phyloP scores from a whole-genome alignment of 2,329 filamentous ascomycete genomes.

The Pyrenophora graminea region DNA sequence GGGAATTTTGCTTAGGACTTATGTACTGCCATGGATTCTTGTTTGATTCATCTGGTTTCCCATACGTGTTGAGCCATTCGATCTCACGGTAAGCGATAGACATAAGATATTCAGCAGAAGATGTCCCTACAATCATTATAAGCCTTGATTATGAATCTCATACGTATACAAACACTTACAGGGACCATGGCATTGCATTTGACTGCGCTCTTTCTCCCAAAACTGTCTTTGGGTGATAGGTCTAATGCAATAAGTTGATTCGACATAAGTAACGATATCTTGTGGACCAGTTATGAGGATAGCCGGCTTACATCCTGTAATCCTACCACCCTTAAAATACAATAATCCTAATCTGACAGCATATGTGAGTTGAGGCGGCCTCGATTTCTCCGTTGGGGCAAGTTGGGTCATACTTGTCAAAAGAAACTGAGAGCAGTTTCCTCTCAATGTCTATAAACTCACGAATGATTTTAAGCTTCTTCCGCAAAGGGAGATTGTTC shows the following conservation, averaged over 20 bases:
- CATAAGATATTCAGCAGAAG: constrained; percentile 27
- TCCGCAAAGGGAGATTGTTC: constrained; percentile 25
- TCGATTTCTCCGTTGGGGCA: constrained; percentile 24
- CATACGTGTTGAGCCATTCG: constrained; percentile 36
- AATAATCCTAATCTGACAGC: constrained; percentile 22
- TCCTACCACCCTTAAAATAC: constrained; percentile 28
- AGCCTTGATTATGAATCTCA: constrained; percentile 7
- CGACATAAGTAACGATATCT: constrained; percentile 18
- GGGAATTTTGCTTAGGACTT: constrained; percentile 33
- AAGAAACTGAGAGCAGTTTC: constrained; percentile 34
- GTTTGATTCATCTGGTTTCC: constrained; percentile 27
- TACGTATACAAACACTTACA: constrained; percentile 19
- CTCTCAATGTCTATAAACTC: constrained; percentile 37
- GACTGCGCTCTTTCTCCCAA: constrained; percentile 27
- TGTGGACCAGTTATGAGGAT: constrained; percentile 21
- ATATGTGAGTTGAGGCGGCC: constrained; percentile 19
- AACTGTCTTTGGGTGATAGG: constrained; percentile 31
- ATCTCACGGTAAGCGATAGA: constrained; percentile 43
- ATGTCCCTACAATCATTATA: constrained; percentile 23
- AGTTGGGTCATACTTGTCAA: constrained; percentile 27
- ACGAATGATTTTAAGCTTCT: constrained; percentile 27
- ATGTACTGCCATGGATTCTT: constrained; percentile 41
- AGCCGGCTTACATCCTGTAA: constrained; percentile 39
- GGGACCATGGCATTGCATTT: constrained; percentile 31
- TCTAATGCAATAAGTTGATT: constrained; percentile 29